phyloP scores from a whole-genome alignment of 2,329 filamentous ascomycete genomes.

The Colletotrichum truncatum region DNA sequence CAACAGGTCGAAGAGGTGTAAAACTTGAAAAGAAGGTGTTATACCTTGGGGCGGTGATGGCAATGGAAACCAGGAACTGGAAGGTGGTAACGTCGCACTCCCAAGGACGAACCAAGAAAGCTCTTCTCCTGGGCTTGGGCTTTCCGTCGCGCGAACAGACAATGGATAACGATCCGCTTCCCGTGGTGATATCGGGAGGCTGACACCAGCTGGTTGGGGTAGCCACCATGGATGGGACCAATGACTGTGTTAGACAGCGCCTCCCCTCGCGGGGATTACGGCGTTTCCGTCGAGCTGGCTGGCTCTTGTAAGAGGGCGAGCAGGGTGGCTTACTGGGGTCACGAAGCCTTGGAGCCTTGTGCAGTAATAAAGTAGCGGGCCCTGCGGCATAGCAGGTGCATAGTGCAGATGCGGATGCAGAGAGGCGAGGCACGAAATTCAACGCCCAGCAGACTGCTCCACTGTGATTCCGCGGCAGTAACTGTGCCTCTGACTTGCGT shows the following conservation, averaged over 20 bases:
- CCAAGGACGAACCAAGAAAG: background rate
- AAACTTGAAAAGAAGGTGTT: background rate
- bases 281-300: constrained; percentile 1
- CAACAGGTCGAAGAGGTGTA: background rate
- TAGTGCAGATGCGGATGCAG: constrained; percentile 6
- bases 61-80: background rate
- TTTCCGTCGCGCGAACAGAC: constrained; percentile 26
- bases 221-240: constrained; percentile 11
- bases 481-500: constrained; percentile 16
- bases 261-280: background rate
- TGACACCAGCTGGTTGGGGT: background rate
- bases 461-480: constrained; percentile 1
- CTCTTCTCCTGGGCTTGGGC: background rate
- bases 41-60: background rate
- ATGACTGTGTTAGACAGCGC: constrained; percentile 6
- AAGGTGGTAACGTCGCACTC: background rate
- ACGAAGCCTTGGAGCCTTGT: background rate
- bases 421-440: constrained; percentile 3
- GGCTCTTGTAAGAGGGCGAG: background rate
- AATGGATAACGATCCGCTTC: constrained; percentile 19
- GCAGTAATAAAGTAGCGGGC: background rate
- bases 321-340: constrained; percentile 3
- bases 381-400: constrained; percentile 3
- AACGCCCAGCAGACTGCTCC: constrained; percentile 6
- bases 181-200: constrained; percentile 19